Evolutionary conservation across 2,329 filamentous ascomycete genomes (phyloP), one percentile per base, ranked within the genome.

Genomic region (Colletotrichum tabaci): DNA sequence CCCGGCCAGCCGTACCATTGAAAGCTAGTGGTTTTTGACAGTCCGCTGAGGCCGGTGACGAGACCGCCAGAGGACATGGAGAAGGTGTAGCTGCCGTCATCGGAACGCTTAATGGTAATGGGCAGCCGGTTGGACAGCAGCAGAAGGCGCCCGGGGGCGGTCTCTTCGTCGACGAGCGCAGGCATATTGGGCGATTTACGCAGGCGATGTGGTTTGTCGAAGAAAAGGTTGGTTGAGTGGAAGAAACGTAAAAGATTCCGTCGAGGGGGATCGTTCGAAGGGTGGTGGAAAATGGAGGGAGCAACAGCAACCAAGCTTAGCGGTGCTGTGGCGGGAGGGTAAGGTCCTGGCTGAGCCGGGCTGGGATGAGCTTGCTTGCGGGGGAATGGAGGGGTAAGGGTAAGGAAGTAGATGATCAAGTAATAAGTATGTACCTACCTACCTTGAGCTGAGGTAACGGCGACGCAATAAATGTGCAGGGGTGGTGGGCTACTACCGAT

Each of bases 1-100:
- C 96, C 96, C 0, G 96, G 95, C 96, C 96, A 98, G 76, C 96
- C 96, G 83, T 98, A 98, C 96, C 96, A 99, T 82, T 96, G 94
- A 83, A 98, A 98, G 76, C 92, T 96, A 35, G 94, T 98, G 42
- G 94, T 93, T 84, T 98, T 98, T 77, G 94, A 92, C 70, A 98
- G 85, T 35, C 96, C 96, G 76, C 94, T 97, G 73, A 99, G 87
- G 23, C 96, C 96, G 61, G 94, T 98, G 78, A 98, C 96, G 50
- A 99, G 89, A 50, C 96, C 96, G 69, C 96, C 96, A 2, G 96
- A 98, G 57, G 96, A 98, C 94, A 98, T 98, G 80, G 93, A 94
- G 83, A 97, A 98, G 79, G 92, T 90, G 85, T 98, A 99, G 81
- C 93, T 92, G 78, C 94, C 95, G 86, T 98, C 94, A 63, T 96